A percentile compares a stretch with the other conserved stretches of the same genome.
These are phyloP conservation scores for Phaffomyces opuntiae DNA, from an alignment of 805 yeast species.

Conservation along the genomic window DNA sequence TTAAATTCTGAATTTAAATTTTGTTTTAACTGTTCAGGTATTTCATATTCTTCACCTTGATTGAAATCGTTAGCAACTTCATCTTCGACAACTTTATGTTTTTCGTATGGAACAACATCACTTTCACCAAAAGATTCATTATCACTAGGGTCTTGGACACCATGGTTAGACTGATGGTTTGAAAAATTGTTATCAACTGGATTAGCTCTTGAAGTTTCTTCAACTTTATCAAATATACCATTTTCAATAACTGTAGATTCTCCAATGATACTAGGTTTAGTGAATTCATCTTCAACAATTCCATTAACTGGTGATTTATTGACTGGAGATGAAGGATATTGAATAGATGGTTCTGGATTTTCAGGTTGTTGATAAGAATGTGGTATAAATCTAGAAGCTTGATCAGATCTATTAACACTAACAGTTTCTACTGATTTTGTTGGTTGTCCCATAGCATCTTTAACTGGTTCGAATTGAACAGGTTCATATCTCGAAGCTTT, in stretches of 20 bases:
- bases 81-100: background rate
- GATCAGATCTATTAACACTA: background rate
- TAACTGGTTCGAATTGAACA: background rate
- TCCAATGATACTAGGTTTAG: background rate
- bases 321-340: background rate
- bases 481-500: constrained; percentile 2
- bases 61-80: background rate
- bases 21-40: constrained; percentile 6
- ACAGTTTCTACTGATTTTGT: background rate
- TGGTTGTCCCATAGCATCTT: background rate
- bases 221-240: background rate
- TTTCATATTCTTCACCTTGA: constrained; percentile 8
- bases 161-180: too few relatives aligned
- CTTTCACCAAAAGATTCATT: constrained; percentile 7
- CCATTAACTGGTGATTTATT: background rate
- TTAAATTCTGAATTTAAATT: too few relatives aligned
- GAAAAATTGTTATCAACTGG: too few relatives aligned
- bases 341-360: background rate
- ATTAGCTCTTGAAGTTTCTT: too few relatives aligned
- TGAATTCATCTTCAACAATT: background rate
- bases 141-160: constrained; percentile 2
- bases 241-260: constrained; percentile 1
- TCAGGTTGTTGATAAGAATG: background rate
- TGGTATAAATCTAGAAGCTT: background rate
- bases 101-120: constrained; percentile 1